Base-by-base conservation (phyloP, 1,284 basidiomycete species). In the Melampsora americana region DNA sequence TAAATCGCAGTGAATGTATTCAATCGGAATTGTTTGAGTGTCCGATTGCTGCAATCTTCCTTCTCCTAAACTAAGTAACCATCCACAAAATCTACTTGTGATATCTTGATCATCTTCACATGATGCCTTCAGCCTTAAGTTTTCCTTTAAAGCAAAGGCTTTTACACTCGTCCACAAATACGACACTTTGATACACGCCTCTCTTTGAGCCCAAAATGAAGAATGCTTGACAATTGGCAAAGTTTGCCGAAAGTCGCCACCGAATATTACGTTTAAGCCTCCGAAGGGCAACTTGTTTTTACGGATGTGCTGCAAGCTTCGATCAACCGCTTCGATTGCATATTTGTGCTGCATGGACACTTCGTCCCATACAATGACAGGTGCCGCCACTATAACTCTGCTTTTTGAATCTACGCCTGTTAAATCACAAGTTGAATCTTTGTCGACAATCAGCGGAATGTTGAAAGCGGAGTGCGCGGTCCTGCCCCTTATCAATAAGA, bases 201-300 rank as follows among this genome's bases (percentile, higher is more conserved):
- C 42, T 7, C 23, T 59, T 16, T 70, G 69, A 23, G 2, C 4
- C 23, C 26, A 26, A 12, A 70, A n/a, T 18, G 42, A 26, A 28
- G 56, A 53, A 3, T 44, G 23, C 5, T 16, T n/a, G 5, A 70
- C 39, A 0, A 70, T 59, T 0, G 69, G 69, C n/a, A 70, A 48
- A 1, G 30, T 70, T 28, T 70, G 69, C 0, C 69, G 4, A 23
- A 70, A 70, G 12, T 70, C 69, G 20, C 69, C 59, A 28, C 35
- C 32, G 23, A 70, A 70, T 18, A 62, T 42, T 1, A 70, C 50
- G 16, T 1, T 1, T 2, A 71, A 4, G 23, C 69, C 69, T n/a
- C 23, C n/a, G 6, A 59, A 59, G 7, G 26, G 48, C 7, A n/a
- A 16, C 50, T 56, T 26, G 12, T 32, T 35, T 1, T 20, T 12